Base-by-base conservation (phyloP, 768 basidiomycete species). In the Lactifluus subvellereus region DNA sequence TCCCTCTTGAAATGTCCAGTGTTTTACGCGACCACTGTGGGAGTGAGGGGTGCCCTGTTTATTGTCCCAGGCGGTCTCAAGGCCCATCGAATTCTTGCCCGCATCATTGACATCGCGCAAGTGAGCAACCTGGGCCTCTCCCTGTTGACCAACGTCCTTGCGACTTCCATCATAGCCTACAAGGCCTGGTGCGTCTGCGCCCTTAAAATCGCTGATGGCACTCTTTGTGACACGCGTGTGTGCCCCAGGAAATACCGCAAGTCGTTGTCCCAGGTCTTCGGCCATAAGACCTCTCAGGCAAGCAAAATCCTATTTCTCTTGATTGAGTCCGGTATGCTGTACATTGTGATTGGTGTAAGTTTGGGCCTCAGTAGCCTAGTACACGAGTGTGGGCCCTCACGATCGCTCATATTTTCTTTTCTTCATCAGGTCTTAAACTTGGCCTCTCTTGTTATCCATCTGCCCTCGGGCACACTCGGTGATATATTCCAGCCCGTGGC, bases 291-390 rank as follows among this genome's bases (percentile, higher is more conserved):
- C 11, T 11, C 47, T 4, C n/a, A 2, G 14, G 60, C 38, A 27
- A 43, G 16, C 30, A 49, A 40, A 14, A 38, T 56, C 27, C 13
- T 61, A 27, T 20, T 1, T 11, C 49, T 61, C n/a, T 30, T 61
- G 9, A 14, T 61, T 30, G 60, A 61, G 38, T 61, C 60, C 1
- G 60, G 60, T 16, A 30, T 45, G n/a, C 40, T 61, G 13, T 61
- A 61, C 27, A 56, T 61, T 11, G 4, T 61, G 13, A 51, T 61
- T 5, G 32, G 48, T 11, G 60, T 61, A 47, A 56, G 48, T 61
- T 27, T 6, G 16, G 27, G 27, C 27, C 6, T 40, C 20, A 6
- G 27, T 27, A 27, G 14, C 4, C 33, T 30, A 11, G 11, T 37
- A n/a, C 30, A n/a, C n/a, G 20, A 61, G 16, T 18, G 11, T 16